Evolutionary conservation across 768 basidiomycete genomes (phyloP), one percentile per base, ranked within the genome.

Genomic region (Pleurotus ostreatus): DNA sequence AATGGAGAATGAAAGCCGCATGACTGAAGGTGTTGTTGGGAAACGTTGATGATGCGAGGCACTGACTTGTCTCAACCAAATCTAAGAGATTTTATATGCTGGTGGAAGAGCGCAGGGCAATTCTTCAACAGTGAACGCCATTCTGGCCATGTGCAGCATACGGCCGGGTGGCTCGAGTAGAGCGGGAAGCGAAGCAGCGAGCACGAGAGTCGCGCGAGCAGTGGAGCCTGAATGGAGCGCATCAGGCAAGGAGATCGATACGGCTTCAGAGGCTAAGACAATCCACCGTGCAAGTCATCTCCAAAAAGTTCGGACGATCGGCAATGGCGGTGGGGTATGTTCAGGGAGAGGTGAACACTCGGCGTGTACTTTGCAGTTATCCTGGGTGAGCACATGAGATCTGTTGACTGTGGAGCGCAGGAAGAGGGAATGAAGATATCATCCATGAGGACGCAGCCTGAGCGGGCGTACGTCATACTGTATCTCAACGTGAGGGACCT

Each of bases 171-270:
- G 12, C 20, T n/a, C 18, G 3, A 37, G 18, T 1, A 41, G 22
- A 20, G 20, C 6, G 25, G 4, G 23, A 22, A n/a, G 20, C 20
- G 41, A 44, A 2, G 1, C 1, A n/a, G 41, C 13, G 11, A 53
- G 51, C 51, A 38, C 25, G 51, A 30, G 11, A 15, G 39, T 11
- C 20, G 8, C 39, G 51, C 51, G 51, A 40, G 41, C 18, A 23
- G 51, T 53, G 38, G 51, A 41, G 51, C 39, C 16, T 41, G 51
- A 18, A 53, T 43, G 51, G 38, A 47, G 43, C 43, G 8, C 20
- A 13, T 34, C 25, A 30, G 38, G 38, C 26, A 44, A 44, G 43
- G 15, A 12, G 13, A n/a, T 49, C n/a, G 16, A 23, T 30, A 12
- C 22, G 22, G 38, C 9, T 11, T 26, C 22, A 30, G 25, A 37